A percentile compares a stretch with the other conserved stretches of the same genome.
Conservation (phyloP, 2,329 filamentous ascomycete species). For the Endothia cerciana region DNA sequence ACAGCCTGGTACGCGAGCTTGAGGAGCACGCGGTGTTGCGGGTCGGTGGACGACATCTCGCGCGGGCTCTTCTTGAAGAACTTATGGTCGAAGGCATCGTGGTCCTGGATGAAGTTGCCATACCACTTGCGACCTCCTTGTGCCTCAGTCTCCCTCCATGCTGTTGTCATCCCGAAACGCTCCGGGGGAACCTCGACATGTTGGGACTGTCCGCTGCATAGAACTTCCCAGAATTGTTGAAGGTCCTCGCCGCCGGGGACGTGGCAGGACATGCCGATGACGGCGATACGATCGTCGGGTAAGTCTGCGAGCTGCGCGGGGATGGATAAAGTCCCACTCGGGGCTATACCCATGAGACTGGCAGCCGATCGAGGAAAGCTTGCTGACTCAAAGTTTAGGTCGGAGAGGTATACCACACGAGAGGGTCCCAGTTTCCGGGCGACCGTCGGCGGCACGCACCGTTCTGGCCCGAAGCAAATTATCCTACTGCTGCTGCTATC, state of each 20-base stretch:
- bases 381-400: conserved; percentile 17
- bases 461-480: conserved; percentile 42
- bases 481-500: too few species aligned
- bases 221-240: conserved; percentile 31
- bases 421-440: conserved; percentile 33
- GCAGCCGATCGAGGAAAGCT: too few species aligned
- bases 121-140: conserved; percentile 20
- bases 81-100: conserved; percentile 41
- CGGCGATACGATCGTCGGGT: conserved; percentile 37
- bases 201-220: conserved; percentile 22
- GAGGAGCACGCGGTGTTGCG: conserved; percentile 43
- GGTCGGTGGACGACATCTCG: conserved; percentile 43
- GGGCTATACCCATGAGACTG: too few species aligned
- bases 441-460: conserved; percentile 40
- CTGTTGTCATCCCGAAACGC: not conserved
- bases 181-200: conserved; percentile 13
- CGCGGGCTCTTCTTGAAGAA: conserved; percentile 46
- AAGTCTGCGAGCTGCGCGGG: not conserved
- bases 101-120: conserved; percentile 34
- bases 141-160: not conserved
- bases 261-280: conserved; percentile 43
- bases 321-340: not conserved
- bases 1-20: conserved; percentile 47
- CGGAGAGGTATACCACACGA: conserved; percentile 29
- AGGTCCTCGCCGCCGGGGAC: conserved; percentile 36